A percentile compares a stretch with the other conserved stretches of the same genome.
Evolutionary conservation across 2,329 filamentous ascomycete genomes (phyloP).

Genomic region (Alternaria tenuissima): DNA sequence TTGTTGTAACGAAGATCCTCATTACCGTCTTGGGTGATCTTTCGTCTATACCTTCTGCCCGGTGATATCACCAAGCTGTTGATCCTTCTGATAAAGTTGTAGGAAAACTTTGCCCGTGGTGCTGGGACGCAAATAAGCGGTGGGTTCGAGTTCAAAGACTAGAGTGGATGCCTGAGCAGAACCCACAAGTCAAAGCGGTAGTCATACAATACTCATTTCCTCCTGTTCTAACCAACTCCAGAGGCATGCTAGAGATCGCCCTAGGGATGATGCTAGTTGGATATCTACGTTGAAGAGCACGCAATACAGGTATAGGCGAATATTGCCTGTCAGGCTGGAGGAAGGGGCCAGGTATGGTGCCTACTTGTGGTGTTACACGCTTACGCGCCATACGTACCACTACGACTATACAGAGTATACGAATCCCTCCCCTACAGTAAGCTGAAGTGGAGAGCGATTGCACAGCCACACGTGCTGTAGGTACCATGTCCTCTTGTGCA

Average conservation of each 20-base stretch:
- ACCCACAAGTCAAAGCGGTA: not conserved
- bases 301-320: not conserved
- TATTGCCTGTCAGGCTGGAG: not conserved
- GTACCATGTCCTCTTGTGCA: not conserved
- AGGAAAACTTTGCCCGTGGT: not conserved
- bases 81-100: not conserved
- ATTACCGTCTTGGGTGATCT: not conserved
- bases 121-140: not conserved
- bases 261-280: not conserved
- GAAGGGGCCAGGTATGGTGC: not conserved
- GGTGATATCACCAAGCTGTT: not conserved
- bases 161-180: not conserved
- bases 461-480: not conserved
- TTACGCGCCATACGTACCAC: not conserved
- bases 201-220: not conserved
- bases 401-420: conserved; percentile 1
- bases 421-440: not conserved
- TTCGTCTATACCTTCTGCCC: not conserved
- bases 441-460: not conserved
- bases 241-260: not conserved
- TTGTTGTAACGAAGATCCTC: conserved; percentile 2
- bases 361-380: not conserved
- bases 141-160: not conserved
- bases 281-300: not conserved
- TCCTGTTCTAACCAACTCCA: not conserved